phyloP scores from a whole-genome alignment of 371 early-diverging fungal genomes.

The Rhizopus sp. region DNA sequence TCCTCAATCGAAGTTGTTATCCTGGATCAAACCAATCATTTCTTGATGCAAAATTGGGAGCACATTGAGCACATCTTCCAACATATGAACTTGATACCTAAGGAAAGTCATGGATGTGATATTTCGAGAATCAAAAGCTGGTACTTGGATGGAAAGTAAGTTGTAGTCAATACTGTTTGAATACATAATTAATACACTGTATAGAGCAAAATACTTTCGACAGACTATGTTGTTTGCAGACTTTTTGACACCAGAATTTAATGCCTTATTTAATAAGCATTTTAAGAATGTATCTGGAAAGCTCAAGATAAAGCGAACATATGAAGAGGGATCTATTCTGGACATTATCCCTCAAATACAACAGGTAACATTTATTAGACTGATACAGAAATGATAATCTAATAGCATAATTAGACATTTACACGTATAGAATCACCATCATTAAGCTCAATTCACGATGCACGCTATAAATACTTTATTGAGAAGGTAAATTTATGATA shows the following conservation, averaged over 20 bases:
- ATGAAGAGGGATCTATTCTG: constrained; percentile 69
- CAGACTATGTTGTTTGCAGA: constrained; percentile 85
- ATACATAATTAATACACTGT: background rate
- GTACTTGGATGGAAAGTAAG: constrained; percentile 80
- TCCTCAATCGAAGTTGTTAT: constrained; percentile 91
- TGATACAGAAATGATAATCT: background rate
- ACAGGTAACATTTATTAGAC: constrained; percentile 50
- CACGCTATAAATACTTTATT: constrained; percentile 86
- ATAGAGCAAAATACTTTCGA: constrained; percentile 78
- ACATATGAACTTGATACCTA: constrained; percentile 85
- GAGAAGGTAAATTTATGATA: constrained; percentile 54
- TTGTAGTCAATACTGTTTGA: background rate
- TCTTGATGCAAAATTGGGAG: constrained; percentile 99
- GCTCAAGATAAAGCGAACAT: constrained; percentile 64
- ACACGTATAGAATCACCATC: constrained; percentile 66
- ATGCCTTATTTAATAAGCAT: constrained; percentile 76
- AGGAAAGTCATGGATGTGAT: constrained; percentile 87
- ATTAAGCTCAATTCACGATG: constrained; percentile 72
- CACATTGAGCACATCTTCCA: constrained; percentile 85
- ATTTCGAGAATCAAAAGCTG: constrained; percentile 90
- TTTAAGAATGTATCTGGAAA: constrained; percentile 80
- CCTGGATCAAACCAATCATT: constrained; percentile 82
- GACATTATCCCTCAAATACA: constrained; percentile 80
- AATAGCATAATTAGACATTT: constrained; percentile 46
- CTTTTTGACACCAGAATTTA: constrained; percentile 87